Percentiles rank a stretch among this genome's conserved stretches.
Conservation (phyloP, 768 basidiomycete genomes). For the Tylopilus sp. region DNA sequence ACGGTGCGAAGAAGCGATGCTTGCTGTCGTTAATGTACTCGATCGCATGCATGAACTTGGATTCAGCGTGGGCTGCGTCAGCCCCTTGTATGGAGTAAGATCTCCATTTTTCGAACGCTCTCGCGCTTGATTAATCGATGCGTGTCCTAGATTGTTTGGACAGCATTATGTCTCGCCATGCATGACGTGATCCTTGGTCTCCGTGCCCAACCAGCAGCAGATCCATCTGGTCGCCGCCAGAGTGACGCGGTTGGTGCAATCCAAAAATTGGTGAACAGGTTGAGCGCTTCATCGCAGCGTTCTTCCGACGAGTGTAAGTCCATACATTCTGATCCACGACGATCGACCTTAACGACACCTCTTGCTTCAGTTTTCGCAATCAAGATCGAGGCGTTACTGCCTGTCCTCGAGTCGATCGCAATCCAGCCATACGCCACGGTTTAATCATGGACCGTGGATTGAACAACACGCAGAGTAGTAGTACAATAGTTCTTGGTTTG, state of each 20-base stretch:
- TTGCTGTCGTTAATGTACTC: conserved; percentile 13
- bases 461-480: not conserved
- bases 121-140: not conserved
- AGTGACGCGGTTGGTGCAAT: conserved; percentile 14
- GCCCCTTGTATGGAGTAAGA: conserved; percentile 20
- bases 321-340: not conserved
- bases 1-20: conserved; percentile 15
- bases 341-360: not conserved
- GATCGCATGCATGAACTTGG: conserved; percentile 11
- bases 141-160: conserved; percentile 24
- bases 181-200: conserved; percentile 22
- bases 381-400: conserved; percentile 24
- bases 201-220: conserved; percentile 7
- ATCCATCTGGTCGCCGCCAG: conserved; percentile 6
- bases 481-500: not conserved
- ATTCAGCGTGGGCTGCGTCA: not conserved
- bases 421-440: not conserved
- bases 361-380: conserved; percentile 17
- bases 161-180: conserved; percentile 15
- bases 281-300: conserved; percentile 17
- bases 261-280: conserved; percentile 9
- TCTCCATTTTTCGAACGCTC: not conserved
- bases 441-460: not conserved
- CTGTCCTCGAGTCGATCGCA: not conserved
- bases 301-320: conserved; percentile 22